phyloP scores from a whole-genome alignment of 2,329 filamentous ascomycete species.

The Paracoccidioides brasiliensis region DNA sequence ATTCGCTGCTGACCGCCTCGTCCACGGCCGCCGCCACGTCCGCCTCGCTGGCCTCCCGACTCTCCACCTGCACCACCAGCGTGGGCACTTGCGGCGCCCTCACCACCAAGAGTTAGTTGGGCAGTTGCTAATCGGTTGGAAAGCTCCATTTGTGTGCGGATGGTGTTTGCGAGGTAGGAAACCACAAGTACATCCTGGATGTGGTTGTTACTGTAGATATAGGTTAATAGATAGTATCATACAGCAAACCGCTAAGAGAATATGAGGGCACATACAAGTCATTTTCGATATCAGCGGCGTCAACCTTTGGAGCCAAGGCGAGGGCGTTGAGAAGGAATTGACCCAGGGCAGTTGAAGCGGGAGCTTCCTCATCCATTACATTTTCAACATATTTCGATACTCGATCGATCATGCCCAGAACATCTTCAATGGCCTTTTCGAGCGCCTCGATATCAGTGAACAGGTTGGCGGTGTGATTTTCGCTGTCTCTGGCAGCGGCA shows the following conservation, averaged over 20 bases:
- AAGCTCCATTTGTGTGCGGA: conserved; percentile 96
- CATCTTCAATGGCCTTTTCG: conserved; percentile 74
- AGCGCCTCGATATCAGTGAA: conserved; percentile 82
- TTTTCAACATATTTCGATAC: conserved; percentile 86
- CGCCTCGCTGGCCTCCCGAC: conserved; percentile 24
- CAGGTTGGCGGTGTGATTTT: conserved; percentile 59
- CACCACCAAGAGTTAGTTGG: conserved; percentile 46
- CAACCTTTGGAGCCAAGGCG: conserved; percentile 87
- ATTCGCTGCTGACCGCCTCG: conserved; percentile 26
- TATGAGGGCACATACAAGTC: conserved; percentile 55
- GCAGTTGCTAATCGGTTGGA: conserved; percentile 88
- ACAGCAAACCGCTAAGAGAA: conserved; percentile 7
- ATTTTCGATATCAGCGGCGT: conserved; percentile 76
- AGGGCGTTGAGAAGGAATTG: conserved; percentile 93
- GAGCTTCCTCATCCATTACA: conserved; percentile 75
- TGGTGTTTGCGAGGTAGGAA: conserved; percentile 95
- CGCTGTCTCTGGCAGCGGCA: conserved; percentile 63
- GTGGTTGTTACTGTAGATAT: conserved; percentile 67
- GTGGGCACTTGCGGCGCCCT: conserved; percentile 25
- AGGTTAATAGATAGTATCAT: conserved; percentile 15
- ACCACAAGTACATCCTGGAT: conserved; percentile 98
- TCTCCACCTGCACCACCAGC: conserved; percentile 13
- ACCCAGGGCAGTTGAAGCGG: conserved; percentile 79
- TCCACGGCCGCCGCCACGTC: conserved; percentile 32
- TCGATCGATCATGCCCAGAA: conserved; percentile 77